phyloP scores from a whole-genome alignment of 768 basidiomycete genomes.

The Daedaleopsis nitida region DNA sequence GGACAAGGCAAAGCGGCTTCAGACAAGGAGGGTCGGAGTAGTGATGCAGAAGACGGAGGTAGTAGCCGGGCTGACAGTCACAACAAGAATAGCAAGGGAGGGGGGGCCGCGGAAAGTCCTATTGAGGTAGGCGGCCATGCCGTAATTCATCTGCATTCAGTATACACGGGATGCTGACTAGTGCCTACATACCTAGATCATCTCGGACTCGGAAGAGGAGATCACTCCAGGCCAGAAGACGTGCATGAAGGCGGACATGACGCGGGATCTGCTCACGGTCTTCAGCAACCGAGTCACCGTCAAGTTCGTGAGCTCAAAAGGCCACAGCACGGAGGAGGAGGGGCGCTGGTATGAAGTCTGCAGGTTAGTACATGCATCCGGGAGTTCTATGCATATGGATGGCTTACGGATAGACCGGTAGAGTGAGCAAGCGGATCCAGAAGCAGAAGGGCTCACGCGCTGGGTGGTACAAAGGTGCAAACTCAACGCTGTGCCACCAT shows the following conservation, averaged over 20 bases:
- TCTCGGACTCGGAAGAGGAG: no score
- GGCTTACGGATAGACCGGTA: neutral
- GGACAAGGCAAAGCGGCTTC: no score
- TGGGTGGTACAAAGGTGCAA: neutral
- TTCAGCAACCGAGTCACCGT: neutral
- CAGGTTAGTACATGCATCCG: neutral
- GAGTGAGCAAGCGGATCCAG: neutral
- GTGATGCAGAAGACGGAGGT: no score
- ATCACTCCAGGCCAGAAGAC: neutral
- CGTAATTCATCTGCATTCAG: no score
- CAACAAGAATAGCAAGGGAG: no score
- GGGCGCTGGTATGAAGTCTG: neutral
- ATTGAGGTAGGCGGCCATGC: no score
- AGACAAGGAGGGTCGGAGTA: no score
- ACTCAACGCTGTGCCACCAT: neutral
- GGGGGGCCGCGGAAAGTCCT: no score
- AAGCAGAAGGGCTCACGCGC: neutral
- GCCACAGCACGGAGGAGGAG: neutral
- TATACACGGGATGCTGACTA: no score
- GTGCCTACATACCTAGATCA: no score
- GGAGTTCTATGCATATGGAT: neutral
- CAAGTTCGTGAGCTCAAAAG: neutral
- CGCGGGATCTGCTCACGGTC: neutral
- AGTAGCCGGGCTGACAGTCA: no score
- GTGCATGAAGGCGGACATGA: neutral